These are phyloP conservation scores for Fusarium sp. DNA, from an alignment of 2,329 filamentous ascomycete genomes.

Conservation along the genomic window DNA sequence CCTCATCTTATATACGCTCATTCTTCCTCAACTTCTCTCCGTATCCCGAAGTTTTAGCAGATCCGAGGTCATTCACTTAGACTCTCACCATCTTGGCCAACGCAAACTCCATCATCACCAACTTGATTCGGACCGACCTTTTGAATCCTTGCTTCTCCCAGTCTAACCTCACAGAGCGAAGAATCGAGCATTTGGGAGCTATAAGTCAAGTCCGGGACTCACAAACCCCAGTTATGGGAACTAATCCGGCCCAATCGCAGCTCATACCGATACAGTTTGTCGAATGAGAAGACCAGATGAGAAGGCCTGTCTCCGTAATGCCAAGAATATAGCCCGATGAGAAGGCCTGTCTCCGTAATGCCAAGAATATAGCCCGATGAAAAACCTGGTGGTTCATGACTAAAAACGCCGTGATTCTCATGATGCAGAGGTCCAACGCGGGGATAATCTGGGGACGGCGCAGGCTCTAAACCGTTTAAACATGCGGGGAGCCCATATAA, in stretches of 20 bases:
- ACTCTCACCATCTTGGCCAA: background rate
- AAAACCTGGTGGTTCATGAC: background rate
- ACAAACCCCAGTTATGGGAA: background rate
- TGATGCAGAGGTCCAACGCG: constrained; percentile 6
- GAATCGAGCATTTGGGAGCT: background rate
- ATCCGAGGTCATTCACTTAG: background rate
- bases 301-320: background rate
- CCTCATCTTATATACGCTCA: constrained; percentile 8
- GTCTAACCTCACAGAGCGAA: background rate
- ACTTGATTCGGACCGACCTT: constrained; percentile 24
- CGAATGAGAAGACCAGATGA: background rate
- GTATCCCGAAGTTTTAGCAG: background rate
- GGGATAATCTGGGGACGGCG: constrained; percentile 33
- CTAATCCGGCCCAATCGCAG: constrained; percentile 1
- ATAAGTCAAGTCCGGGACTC: background rate
- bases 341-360: background rate
- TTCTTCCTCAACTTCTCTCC: background rate
- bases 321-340: background rate
- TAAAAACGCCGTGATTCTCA: background rate
- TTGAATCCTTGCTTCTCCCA: background rate
- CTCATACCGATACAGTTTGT: background rate
- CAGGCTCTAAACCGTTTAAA: constrained; percentile 27
- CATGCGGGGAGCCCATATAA: constrained; percentile 21
- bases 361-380: background rate
- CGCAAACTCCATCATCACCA: background rate